These are phyloP conservation scores for Solanum paucissectum DNA, from an alignment of 257 asterid species.

Conservation along the genomic window DNA sequence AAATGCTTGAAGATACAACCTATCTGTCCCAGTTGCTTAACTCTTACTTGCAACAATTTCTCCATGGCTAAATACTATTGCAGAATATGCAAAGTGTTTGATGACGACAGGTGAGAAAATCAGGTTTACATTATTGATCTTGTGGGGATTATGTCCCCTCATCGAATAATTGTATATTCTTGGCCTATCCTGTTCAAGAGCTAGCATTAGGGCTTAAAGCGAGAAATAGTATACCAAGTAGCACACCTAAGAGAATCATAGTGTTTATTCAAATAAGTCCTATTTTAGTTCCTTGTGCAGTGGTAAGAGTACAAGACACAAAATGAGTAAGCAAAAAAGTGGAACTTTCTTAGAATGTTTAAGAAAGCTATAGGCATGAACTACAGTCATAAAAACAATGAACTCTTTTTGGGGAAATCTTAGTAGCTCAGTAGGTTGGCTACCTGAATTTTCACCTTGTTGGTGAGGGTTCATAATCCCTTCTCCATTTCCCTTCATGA, in stretches of 20 bases:
- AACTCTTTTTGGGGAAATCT: not conserved
- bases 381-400: not conserved
- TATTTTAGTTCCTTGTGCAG: not conserved
- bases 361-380: not conserved
- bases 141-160: not conserved
- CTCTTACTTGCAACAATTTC: conserved; percentile 44
- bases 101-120: conserved; percentile 59
- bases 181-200: not conserved
- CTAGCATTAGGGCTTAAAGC: not conserved
- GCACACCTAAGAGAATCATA: not conserved
- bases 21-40: conserved; percentile 44
- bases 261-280: not conserved
- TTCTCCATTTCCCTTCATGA: not conserved
- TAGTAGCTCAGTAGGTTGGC: not conserved
- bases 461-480: not conserved
- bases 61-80: conserved; percentile 80
- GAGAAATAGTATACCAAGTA: not conserved
- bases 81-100: conserved; percentile 70
- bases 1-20: conserved; percentile 64
- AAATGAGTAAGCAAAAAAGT: not conserved
- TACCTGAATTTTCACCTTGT: not conserved
- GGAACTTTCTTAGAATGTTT: not conserved
- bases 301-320: not conserved
- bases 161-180: not conserved
- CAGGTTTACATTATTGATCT: not conserved